Conservation (phyloP, 441 rosid species). For the Isatis lusitanica region DNA sequence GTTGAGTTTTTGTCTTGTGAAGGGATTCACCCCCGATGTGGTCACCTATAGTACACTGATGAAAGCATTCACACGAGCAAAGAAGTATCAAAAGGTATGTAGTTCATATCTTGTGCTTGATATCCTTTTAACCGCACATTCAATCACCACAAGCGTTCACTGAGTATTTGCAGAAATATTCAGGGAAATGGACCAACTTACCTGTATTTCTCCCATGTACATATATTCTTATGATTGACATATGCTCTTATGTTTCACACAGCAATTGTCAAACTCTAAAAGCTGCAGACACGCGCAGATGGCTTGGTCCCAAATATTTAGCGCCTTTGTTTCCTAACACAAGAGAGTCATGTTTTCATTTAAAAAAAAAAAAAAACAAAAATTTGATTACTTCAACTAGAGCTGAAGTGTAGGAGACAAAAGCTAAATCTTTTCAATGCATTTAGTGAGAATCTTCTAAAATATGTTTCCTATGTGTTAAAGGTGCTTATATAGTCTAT, state of each 20-base stretch:
- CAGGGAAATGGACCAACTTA: slow-evolving; percentile 52
- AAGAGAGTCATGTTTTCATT: not conserved
- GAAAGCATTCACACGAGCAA: slow-evolving; percentile 69
- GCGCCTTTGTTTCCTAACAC: too few relatives aligned
- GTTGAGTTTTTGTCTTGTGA: slow-evolving; percentile 26
- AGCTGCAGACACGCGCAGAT: not conserved
- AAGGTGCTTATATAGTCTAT: slow-evolving; percentile 73
- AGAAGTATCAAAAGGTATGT: slow-evolving; percentile 56
- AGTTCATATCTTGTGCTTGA: slow-evolving; percentile 7
- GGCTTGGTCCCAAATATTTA: too few relatives aligned
- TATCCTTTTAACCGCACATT: too few relatives aligned
- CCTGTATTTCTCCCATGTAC: too few relatives aligned
- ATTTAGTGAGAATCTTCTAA: slow-evolving; percentile 4
- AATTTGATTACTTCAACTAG: slow-evolving; percentile 42
- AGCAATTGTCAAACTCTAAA: too few relatives aligned
- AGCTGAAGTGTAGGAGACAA: not conserved
- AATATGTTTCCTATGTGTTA: not conserved
- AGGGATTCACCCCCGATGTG: slow-evolving; percentile 72
- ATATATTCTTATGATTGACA: too few relatives aligned
- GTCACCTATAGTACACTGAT: slow-evolving; percentile 66
- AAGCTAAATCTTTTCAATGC: slow-evolving; percentile 4
- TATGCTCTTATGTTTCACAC: too few relatives aligned
- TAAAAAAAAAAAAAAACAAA: too few relatives aligned
- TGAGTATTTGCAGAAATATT: slow-evolving; percentile 41
- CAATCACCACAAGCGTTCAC: not conserved